Conservation (phyloP, 73 alveolate genomes). For the Paramecium pentaurelia region DNA sequence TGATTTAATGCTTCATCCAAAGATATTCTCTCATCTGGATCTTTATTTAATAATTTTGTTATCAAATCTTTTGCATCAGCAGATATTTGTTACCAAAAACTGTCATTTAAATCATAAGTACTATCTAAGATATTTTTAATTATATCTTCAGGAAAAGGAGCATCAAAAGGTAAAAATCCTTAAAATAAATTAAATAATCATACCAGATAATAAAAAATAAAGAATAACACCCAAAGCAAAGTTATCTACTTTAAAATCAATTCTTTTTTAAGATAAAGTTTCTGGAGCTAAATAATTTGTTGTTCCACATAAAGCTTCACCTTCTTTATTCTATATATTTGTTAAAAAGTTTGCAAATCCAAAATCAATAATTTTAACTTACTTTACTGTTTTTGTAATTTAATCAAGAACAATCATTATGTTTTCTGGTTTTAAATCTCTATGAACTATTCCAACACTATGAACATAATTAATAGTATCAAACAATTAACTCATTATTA, state of each 20-base stretch:
- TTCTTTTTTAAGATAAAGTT: constrained; percentile 69
- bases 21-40: constrained; percentile 53
- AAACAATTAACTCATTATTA: constrained; percentile 62
- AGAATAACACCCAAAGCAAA: constrained; percentile 49
- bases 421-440: constrained; percentile 95
- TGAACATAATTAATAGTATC: constrained; percentile 76
- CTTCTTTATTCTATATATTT: constrained; percentile 50
- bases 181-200: not conserved
- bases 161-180: constrained; percentile 25
- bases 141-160: constrained; percentile 16
- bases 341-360: constrained; percentile 69
- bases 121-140: not conserved
- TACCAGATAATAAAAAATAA: constrained; percentile 44
- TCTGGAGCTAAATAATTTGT: constrained; percentile 93
- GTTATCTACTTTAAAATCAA: constrained; percentile 65
- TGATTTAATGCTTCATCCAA: constrained; percentile 49
- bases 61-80: constrained; percentile 54
- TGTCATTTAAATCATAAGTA: not conserved
- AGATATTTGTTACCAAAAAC: constrained; percentile 43
- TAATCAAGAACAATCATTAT: constrained; percentile 68
- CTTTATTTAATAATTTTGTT: not conserved
- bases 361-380: constrained; percentile 74
- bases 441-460: constrained; percentile 84
- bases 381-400: constrained; percentile 55
- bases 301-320: constrained; percentile 87